Evolutionary conservation across 768 basidiomycete species (phyloP).

Genomic region (Leucosporidium creatinivorum): DNA sequence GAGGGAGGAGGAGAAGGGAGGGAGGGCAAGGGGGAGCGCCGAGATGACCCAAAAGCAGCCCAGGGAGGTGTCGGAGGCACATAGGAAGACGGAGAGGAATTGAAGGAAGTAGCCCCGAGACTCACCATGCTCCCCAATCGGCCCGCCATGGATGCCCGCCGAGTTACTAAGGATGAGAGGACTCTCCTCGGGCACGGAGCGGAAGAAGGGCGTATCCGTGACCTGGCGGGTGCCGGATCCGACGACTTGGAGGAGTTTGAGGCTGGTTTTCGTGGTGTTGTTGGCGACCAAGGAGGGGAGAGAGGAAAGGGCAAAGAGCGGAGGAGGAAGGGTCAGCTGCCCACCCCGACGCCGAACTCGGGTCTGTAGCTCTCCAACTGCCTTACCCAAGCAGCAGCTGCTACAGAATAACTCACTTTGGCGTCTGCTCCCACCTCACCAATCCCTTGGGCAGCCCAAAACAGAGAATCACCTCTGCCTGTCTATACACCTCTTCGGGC

Average conservation of each 20-base stretch:
- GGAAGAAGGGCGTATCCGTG: neutral
- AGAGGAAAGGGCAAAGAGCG: neutral
- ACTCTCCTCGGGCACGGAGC: neutral
- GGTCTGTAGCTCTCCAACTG: too few relatives aligned
- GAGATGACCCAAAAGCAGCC: too few relatives aligned
- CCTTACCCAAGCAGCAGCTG: neutral
- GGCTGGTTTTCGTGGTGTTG: neutral
- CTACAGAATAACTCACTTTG: neutral
- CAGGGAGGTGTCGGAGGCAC: too few relatives aligned
- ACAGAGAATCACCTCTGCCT: conserved; percentile 5
- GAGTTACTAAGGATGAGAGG: neutral
- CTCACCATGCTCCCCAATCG: conserved; percentile 6
- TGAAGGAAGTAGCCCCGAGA: neutral
- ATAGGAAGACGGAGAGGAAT: too few relatives aligned
- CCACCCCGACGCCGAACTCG: too few relatives aligned
- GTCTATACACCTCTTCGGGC: neutral
- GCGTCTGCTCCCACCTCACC: neutral
- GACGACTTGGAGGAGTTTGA: conserved; percentile 4
- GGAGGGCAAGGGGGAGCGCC: too few relatives aligned
- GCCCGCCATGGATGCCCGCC: neutral
- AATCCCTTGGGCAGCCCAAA: neutral
- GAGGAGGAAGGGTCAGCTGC: too few relatives aligned
- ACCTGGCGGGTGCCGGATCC: neutral
- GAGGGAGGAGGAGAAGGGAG: too few relatives aligned
- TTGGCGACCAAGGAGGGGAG: neutral